phyloP scores from a whole-genome alignment of 805 yeast genomes.

The Pichia exigua region DNA sequence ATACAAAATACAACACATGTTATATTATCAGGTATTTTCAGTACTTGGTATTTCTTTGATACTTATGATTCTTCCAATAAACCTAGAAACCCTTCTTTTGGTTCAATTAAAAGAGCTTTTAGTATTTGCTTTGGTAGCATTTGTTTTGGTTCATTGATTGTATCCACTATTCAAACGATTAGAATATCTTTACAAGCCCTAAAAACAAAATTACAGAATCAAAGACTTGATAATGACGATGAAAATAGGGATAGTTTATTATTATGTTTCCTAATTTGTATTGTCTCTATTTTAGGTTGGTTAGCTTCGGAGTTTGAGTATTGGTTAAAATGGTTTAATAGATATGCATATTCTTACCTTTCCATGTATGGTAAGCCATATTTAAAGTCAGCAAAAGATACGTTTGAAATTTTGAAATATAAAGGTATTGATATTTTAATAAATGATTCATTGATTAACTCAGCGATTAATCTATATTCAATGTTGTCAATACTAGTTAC shows the following conservation, averaged over 20 bases:
- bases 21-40: slow-evolving; percentile 75
- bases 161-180: slow-evolving; percentile 62
- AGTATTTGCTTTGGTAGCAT: slow-evolving; percentile 87
- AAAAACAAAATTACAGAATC: slow-evolving; percentile 32
- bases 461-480: slow-evolving; percentile 72
- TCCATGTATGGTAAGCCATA: slow-evolving; percentile 83
- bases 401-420: slow-evolving; percentile 67
- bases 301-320: slow-evolving; percentile 29
- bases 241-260: slow-evolving; percentile 29
- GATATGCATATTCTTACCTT: slow-evolving; percentile 79
- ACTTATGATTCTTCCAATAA: slow-evolving; percentile 36
- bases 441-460: slow-evolving; percentile 74
- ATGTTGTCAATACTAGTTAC: slow-evolving; percentile 48
- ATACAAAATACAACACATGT: slow-evolving; percentile 74
- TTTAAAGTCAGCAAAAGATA: slow-evolving; percentile 67
- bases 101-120: slow-evolving; percentile 68
- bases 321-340: slow-evolving; percentile 73
- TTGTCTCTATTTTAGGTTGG: slow-evolving; percentile 65
- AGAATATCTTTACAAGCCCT: slow-evolving; percentile 46
- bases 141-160: slow-evolving; percentile 72
- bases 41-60: slow-evolving; percentile 80
- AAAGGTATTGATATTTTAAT: slow-evolving; percentile 81
- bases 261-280: slow-evolving; percentile 38
- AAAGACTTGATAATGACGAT: slow-evolving; percentile 29
- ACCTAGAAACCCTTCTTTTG: slow-evolving; percentile 72